Percentiles rank a stretch among this genome's conserved stretches.
Evolutionary conservation across 73 alveolate species (phyloP).

Genomic region (Paramecium tetraurelia): DNA sequence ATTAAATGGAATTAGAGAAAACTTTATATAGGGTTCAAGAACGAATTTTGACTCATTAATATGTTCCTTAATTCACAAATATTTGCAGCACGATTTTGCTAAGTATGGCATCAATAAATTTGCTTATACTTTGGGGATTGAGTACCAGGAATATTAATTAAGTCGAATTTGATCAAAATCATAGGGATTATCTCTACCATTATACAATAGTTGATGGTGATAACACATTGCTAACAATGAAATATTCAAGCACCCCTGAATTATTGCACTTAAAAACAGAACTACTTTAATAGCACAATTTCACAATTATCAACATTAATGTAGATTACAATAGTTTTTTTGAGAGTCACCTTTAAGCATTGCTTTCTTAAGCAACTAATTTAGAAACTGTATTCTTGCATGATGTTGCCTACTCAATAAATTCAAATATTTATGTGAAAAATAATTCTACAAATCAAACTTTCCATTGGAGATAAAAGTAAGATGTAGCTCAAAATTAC

Average conservation of each 20-base stretch:
- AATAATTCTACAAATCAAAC: constrained; percentile 8
- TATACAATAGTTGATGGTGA: neutral
- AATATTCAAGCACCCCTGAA: neutral
- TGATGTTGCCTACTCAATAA: neutral
- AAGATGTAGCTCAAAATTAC: neutral
- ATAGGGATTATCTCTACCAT: neutral
- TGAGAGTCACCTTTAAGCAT: neutral
- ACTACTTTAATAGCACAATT: neutral
- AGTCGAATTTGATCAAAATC: neutral
- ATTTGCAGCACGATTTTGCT: neutral
- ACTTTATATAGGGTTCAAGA: constrained; percentile 32
- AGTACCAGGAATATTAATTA: neutral
- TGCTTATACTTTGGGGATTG: neutral
- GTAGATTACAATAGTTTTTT: neutral
- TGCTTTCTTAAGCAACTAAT: neutral
- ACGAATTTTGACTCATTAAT: neutral
- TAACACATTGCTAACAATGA: neutral
- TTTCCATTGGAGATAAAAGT: neutral
- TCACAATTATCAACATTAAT: neutral
- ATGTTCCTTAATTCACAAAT: neutral
- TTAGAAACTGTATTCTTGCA: neutral
- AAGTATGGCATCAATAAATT: neutral
- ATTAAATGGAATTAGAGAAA: constrained; percentile 40
- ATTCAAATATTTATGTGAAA: neutral
- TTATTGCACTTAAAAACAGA: neutral